Evolutionary conservation across 1,284 basidiomycete species (phyloP), one percentile per base, ranked within the genome.

Genomic region (Tilletia walkeri): DNA sequence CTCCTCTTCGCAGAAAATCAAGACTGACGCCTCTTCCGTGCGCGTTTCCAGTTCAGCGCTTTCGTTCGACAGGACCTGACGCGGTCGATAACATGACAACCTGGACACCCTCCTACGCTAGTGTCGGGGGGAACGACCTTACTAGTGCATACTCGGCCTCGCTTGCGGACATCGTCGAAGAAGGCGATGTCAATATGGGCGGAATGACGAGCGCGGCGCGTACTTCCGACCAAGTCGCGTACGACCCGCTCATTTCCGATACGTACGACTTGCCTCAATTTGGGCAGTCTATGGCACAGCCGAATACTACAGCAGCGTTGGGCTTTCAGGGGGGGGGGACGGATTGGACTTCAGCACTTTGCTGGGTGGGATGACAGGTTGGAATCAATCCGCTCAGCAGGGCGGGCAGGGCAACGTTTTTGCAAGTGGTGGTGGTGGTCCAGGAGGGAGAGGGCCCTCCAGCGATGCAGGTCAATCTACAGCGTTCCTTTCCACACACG

Each of bases 201-300:
- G 36, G 36, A 18, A 34, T 39, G 4, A 18, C 30, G 36, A 34
- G 12, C 34, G 30, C 59, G 4, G 59, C 30, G 12, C 24, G 24
- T 30, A 30, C 24, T 7, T 18, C n/a, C 6, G 50, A 9, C 12
- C 9, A 41, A 4, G 36, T 63, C 59, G 59, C 59, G 4, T 63
- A 63, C n/a, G 59, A 63, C 59, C 59, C 59, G 14, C 18, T 63
- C 16, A 63, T 63, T 36, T 63, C 59, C 16, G 59, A 63, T 34
- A 63, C 59, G 36, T 63, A 63, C 16, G 59, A 63, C 16, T 18
- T 56, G 16, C 54, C 54, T 5, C 54, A 56, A 3, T 30, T 56
- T 3, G 34, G 54, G 4, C 54, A 56, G 54, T 12, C 12, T 3
- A 34, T 56, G 54, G 16, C 24, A 0, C 54, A n/a, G 14, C 54